Base-by-base conservation (phyloP, 2,329 filamentous ascomycete genomes). In the Alternaria sp. region DNA sequence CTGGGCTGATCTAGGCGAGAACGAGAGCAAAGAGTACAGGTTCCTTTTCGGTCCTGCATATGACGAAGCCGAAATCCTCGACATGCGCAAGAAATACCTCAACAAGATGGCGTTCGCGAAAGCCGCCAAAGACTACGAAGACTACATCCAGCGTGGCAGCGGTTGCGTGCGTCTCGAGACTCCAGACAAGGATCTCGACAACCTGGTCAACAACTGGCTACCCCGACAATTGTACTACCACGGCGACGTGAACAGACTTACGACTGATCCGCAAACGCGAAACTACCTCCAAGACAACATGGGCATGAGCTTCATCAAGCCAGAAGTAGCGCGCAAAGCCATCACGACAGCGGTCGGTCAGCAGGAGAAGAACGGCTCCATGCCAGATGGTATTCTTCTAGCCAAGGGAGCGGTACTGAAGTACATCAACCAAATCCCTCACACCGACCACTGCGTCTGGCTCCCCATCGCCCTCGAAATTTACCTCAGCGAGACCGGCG, bases 241-340 rank as follows among this genome's bases (percentile, higher is more conserved):
- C 68, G 86, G 86, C 55, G 85, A 87, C 65, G 85, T 87, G 44
- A 88, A 88, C 71, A 84, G 86, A 11, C 77, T 88, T 32, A 87
- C 85, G 0, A 87, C 86, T 0, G 86, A 88, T 70, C 86, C 86
- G 19, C 86, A 88, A 71, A 88, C 86, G 8, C 83, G 86, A 46
- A 88, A 88, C 69, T 88, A 87, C 67, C 75, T 88, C 4, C 86
- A 88, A 70, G 86, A 88, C 74, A 87, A 86, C 73, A 87, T 88
- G 86, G 86, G 86, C 59, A 88, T 88, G 86, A 83, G 82, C 52
- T 88, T 83, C 74, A 85, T 88, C 76, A 82, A 83, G 62, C 85
- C 86, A 0, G 73, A 79, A 4, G 83, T 85, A 1, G 79, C 85
- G 19, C 83, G 85, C 5, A 76, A 78, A 28, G 83, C 85, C 6